Conservation (phyloP, 176 grass and related monocot genomes). For the Oryza punctata region DNA sequence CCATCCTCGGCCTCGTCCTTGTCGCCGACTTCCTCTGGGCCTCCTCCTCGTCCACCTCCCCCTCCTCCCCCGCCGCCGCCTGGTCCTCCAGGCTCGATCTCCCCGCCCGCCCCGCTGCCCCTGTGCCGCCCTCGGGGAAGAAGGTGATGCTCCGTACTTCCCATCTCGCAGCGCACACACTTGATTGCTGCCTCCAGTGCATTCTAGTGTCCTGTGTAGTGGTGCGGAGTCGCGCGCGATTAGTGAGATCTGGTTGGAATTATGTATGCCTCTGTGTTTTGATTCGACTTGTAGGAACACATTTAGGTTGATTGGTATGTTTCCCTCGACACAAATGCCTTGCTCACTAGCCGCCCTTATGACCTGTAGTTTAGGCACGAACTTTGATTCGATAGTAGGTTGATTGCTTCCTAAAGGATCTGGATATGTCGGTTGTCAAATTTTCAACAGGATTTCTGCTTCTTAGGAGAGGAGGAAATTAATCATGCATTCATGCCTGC, state of each 20-base stretch:
- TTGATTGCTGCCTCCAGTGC: neutral
- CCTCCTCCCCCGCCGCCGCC: conserved; percentile 25
- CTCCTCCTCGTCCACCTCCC: conserved; percentile 42
- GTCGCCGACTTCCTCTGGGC: conserved; percentile 82
- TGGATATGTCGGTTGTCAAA: too few relatives aligned
- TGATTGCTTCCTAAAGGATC: neutral
- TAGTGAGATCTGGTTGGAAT: conserved; percentile 35
- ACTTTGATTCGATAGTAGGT: neutral
- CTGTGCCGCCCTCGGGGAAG: neutral
- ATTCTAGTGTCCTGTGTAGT: neutral
- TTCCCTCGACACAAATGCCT: conserved; percentile 5
- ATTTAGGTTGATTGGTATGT: conserved; percentile 10
- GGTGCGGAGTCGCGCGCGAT: neutral
- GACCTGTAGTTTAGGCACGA: neutral
- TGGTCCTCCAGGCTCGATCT: conserved; percentile 60
- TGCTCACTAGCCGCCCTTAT: neutral
- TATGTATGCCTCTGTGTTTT: neutral
- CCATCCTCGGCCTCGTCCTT: conserved; percentile 66
- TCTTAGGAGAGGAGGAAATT: neutral
- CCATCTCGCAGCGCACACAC: neutral
- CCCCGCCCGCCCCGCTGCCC: conserved; percentile 1
- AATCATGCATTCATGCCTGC: neutral
- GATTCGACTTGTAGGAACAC: neutral
- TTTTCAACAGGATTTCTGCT: neutral
- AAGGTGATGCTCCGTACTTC: conserved; percentile 41